Evolutionary conservation across 768 basidiomycete genomes (phyloP), one percentile per base, ranked within the genome.

Genomic region (Leccinum subtestaceum): DNA sequence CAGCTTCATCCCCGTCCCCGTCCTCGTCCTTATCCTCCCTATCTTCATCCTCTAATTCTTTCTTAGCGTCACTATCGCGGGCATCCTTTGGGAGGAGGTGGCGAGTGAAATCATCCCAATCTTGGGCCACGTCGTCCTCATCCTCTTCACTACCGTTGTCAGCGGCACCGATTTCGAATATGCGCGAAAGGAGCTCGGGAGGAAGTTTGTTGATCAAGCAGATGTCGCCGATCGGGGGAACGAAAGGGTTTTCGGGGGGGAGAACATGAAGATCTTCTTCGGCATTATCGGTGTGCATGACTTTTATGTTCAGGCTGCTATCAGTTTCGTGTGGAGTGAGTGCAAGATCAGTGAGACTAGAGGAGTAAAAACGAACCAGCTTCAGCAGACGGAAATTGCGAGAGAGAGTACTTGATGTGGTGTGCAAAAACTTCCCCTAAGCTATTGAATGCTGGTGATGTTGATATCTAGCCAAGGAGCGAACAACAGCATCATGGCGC

Each of bases 131-230:
- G 8, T 75, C 76, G 8, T 77, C 77, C 19, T 79, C 76, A 5
- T 77, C 77, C n/a, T 79, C 75, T 2, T 70, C 66, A 0, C 54
- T 65, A 7, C 74, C 76, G 31, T 72, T 66, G 36, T 75, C 74
- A 36, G 74, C 67, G 52, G 76, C 74, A 5, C 85, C 85, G 10
- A 79, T 61, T 11, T 76, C 69, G 63, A 86, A 87, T 57, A 87
- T 81, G 59, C 80, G 76, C 1, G 78, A 81, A 6, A 87, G 77
- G 25, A 87, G 73, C 64, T 86, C 85, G 17, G 78, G 78, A 2
- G 84, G 84, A 15, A 86, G 77, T 38, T 74, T 70, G 56, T 84
- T 81, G 34, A 86, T 75, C 1, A 77, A 81, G 60, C 83, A 84
- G 52, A 57, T 34, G 27, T 56, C 59, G 2, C 77, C 75, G 23